Evolutionary conservation across 2,329 filamentous ascomycete genomes (phyloP), one percentile per base, ranked within the genome.

Genomic region (Tolypocladium cylindrosporum): DNA sequence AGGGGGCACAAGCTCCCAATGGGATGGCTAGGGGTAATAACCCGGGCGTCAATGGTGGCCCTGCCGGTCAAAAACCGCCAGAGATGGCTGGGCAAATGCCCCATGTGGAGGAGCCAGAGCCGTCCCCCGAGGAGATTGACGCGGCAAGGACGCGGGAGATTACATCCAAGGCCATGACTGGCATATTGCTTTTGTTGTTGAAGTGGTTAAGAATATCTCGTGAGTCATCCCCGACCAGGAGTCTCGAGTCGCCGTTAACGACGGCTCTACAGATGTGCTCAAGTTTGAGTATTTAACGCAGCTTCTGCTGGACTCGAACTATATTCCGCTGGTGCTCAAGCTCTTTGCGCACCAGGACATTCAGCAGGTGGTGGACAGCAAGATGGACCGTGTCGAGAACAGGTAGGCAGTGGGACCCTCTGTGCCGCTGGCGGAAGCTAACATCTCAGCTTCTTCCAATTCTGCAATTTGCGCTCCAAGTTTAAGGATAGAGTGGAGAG

Each of bases 151-250:
- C 85, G 19, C 84, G 93, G 58, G 94, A 99, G 71, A 92, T 99
- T 55, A 88, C 88, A 14, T 85, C 88, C 34, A 97, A 97, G 72
- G 93, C 93, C 0, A 87, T 96, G 27, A 94, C 91, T n/a, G 92
- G 89, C 1, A 88, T 91, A 57, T 75, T 99, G 36, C 76, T 99
- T 36, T 77, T 96, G n/a, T 74, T 97, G 51, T 71, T 97, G 60
- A 99, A 97, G 73, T 99, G 94, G 94, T 88, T 97, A 66, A 95
- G 96, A 71, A 78, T 96, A 57, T 97, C 91, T 59, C 94, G 91
- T 95, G 77, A 78, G 90, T 70, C 2, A 11, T 14, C 13, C 19
- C 9, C 9, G n/a, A 9, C 14, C 10, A n/a, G 27, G 45, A 8
- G 7, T 16, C 16, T 42, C 16, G 39, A 24, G 9, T 21, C 21